Conservation (phyloP, 2,329 filamentous ascomycete species). For the Talaromyces piceae region DNA sequence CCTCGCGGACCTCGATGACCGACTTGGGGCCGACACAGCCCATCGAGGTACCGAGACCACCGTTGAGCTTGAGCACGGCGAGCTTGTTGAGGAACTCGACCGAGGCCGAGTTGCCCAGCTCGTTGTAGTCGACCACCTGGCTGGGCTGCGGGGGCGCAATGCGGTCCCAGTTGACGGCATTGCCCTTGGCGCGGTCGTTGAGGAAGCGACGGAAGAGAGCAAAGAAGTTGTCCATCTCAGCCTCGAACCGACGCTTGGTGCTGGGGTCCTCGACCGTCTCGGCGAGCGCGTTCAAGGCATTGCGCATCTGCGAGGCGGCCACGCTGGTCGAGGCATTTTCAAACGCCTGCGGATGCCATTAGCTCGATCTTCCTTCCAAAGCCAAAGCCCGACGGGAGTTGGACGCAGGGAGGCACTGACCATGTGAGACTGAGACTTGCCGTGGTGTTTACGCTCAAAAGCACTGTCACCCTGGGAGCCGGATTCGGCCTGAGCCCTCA, state of each 20-base stretch:
- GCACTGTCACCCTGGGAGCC: constrained; percentile 26
- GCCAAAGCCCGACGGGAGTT: neutral
- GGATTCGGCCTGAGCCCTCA: constrained; percentile 55
- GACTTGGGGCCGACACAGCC: constrained; percentile 99
- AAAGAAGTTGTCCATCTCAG: constrained; percentile 99
- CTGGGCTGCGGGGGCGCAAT: constrained; percentile 88
- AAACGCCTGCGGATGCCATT: constrained; percentile 62
- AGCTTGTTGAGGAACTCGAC: constrained; percentile 95
- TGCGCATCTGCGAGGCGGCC: constrained; percentile 97
- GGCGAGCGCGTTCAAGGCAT: constrained; percentile 83
- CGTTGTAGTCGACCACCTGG: constrained; percentile 92
- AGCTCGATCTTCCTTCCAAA: too few species aligned
- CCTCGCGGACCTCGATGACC: constrained; percentile 97
- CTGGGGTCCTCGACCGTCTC: constrained; percentile 78
- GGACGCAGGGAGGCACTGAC: constrained; percentile 24
- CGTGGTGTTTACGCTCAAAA: constrained; percentile 44
- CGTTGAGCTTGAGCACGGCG: constrained; percentile 97
- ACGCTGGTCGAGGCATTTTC: constrained; percentile 99
- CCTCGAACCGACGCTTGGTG: constrained; percentile 80
- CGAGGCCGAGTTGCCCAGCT: constrained; percentile 80
- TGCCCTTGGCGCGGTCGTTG: constrained; percentile 98
- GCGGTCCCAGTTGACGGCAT: constrained; percentile 89
- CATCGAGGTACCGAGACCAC: constrained; percentile 98
- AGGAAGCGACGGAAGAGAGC: constrained; percentile 96
- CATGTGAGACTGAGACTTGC: constrained; percentile 50